Evolutionary conservation across 768 basidiomycete genomes (phyloP).

Genomic region (Kwoniella sp.): DNA sequence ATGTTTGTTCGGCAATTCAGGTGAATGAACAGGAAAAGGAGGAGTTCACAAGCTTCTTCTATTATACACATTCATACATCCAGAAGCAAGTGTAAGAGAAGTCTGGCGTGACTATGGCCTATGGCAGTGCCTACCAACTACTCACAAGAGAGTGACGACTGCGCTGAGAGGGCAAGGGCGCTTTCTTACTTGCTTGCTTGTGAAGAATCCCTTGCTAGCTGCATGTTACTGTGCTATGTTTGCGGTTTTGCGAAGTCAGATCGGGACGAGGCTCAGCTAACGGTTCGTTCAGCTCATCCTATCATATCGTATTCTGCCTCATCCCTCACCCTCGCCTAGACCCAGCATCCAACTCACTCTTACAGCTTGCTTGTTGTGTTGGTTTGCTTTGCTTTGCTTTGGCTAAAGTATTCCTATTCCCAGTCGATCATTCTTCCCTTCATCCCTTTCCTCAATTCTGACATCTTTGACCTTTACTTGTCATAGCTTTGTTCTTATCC

Average conservation of each 20-base stretch:
- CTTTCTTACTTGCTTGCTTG: neutral
- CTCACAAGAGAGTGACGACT: too few relatives aligned
- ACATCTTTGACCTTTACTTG: neutral
- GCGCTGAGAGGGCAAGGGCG: neutral
- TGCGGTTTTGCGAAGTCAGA: too few relatives aligned
- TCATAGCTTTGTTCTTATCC: constrained; percentile 1
- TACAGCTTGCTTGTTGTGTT: neutral
- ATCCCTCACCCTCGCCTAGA: neutral
- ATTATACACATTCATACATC: neutral
- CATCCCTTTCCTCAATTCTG: neutral
- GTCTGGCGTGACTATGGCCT: neutral
- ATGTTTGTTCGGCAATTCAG: constrained; percentile 3
- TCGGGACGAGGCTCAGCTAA: too few relatives aligned
- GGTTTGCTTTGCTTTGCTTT: neutral
- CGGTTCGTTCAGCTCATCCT: neutral
- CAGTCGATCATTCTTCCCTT: neutral
- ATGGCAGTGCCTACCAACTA: neutral
- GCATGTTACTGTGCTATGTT: too few relatives aligned
- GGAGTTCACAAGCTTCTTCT: neutral
- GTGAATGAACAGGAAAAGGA: constrained; percentile 1
- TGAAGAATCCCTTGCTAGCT: too few relatives aligned
- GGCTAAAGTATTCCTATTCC: neutral
- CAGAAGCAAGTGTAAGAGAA: too few relatives aligned
- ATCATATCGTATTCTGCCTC: neutral
- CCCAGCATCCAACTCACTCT: neutral